Conservation (phyloP, 768 basidiomycete genomes). For the Dentipellis sp. region DNA sequence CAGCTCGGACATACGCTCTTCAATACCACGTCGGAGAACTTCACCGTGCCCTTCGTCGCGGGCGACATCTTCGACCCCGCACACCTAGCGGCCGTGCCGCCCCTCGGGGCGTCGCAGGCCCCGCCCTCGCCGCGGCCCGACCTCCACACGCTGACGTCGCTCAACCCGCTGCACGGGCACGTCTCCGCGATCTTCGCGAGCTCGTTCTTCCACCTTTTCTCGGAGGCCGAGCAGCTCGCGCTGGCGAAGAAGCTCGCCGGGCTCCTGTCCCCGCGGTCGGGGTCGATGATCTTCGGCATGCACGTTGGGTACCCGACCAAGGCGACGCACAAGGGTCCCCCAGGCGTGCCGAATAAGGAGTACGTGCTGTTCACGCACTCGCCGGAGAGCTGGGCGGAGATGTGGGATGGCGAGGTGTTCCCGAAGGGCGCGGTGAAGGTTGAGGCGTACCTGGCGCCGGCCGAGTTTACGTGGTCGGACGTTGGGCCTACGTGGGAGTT, state of each 20-base stretch:
- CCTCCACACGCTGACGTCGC: conserved; percentile 25
- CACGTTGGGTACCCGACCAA: conserved; percentile 1
- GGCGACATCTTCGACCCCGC: background rate
- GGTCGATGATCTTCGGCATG: conserved; percentile 38
- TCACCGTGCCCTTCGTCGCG: background rate
- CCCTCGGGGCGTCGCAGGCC: background rate
- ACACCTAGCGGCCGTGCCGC: background rate
- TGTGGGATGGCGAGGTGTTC: conserved; percentile 26
- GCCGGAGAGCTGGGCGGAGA: conserved; percentile 27
- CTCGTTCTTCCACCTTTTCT: conserved; percentile 42
- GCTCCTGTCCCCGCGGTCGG: conserved; percentile 31
- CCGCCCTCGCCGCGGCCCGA: conserved; percentile 17
- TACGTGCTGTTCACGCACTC: conserved; percentile 21
- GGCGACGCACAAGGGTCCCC: background rate
- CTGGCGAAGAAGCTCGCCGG: conserved; percentile 33
- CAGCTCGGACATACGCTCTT: background rate
- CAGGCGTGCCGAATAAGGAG: no score
- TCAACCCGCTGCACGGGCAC: conserved; percentile 35
- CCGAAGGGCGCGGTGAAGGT: conserved; percentile 4
- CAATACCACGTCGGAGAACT: background rate
- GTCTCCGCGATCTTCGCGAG: conserved; percentile 39
- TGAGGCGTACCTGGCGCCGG: conserved; percentile 1
- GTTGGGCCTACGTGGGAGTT: background rate
- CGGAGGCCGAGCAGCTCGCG: conserved; percentile 28
- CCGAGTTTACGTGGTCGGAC: background rate